Percentiles rank a stretch among this genome's conserved stretches.
These are phyloP conservation scores for Trichoderma breve DNA, from an alignment of 2,329 filamentous ascomycete species.

Conservation along the genomic window DNA sequence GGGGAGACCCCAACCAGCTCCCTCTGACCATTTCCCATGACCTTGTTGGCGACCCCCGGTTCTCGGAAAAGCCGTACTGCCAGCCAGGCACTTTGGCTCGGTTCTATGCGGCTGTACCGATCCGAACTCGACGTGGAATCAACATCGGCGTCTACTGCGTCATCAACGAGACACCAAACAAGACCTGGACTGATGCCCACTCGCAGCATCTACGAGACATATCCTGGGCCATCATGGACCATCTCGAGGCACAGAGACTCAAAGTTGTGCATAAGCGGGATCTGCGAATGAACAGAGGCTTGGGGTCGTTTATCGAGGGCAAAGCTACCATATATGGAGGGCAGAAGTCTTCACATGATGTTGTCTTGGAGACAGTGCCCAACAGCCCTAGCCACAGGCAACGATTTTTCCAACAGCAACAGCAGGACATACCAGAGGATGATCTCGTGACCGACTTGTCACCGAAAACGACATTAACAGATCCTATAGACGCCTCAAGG, in stretches of 20 bases:
- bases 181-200: conserved; percentile 28
- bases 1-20: conserved; percentile 22
- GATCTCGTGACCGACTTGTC: neutral
- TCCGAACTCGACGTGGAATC: conserved; percentile 39
- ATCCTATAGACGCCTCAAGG: neutral
- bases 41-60: conserved; percentile 33
- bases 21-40: conserved; percentile 38
- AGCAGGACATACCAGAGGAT: neutral
- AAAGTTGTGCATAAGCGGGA: conserved; percentile 31
- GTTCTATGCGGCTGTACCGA: conserved; percentile 44
- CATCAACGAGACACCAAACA: conserved; percentile 22
- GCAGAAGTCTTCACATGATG: conserved; percentile 12
- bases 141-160: conserved; percentile 44
- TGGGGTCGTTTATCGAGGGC: conserved; percentile 38
- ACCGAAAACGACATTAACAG: neutral
- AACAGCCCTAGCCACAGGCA: conserved; percentile 23
- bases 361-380: conserved; percentile 21
- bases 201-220: conserved; percentile 29
- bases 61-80: conserved; percentile 29
- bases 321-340: conserved; percentile 31
- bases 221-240: conserved; percentile 35
- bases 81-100: conserved; percentile 24
- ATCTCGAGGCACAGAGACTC: conserved; percentile 35
- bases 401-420: conserved; percentile 16
- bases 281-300: conserved; percentile 38